Conservation (phyloP, 305 asterid genomes). For the Nicotiana rustica region DNA sequence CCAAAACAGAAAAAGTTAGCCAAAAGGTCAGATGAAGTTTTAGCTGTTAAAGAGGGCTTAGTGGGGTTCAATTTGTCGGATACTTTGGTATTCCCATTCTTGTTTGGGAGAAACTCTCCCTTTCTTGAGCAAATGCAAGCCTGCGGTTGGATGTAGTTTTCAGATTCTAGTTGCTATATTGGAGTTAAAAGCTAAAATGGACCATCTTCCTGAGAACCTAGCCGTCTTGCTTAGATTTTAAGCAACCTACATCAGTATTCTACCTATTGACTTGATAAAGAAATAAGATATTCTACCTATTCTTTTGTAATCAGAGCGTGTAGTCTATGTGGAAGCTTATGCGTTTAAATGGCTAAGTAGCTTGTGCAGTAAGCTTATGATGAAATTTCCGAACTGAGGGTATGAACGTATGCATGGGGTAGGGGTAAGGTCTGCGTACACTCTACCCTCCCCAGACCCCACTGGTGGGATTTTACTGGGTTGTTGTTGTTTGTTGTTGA, state of each 20-base stretch:
- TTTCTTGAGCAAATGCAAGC: too few relatives aligned
- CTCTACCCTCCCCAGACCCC: too few relatives aligned
- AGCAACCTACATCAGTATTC: background rate
- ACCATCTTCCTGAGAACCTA: background rate
- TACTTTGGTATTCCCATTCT: too few relatives aligned
- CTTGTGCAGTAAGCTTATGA: background rate
- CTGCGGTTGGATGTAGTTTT: background rate
- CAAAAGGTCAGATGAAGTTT: too few relatives aligned
- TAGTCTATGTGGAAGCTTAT: background rate
- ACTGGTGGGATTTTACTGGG: too few relatives aligned
- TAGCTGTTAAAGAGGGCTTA: too few relatives aligned
- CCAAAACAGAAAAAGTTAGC: too few relatives aligned
- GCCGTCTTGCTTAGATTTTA: background rate
- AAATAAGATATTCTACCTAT: background rate
- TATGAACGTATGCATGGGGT: background rate
- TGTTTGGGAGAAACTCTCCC: too few relatives aligned
- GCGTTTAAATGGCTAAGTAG: background rate
- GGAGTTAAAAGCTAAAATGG: slow-evolving; percentile 1
- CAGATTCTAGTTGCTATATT: background rate
- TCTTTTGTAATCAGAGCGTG: background rate
- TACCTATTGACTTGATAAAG: background rate
- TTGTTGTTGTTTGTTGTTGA: too few relatives aligned
- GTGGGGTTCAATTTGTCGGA: too few relatives aligned
- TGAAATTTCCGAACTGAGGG: background rate
- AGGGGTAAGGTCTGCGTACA: too few relatives aligned